Conservation (phyloP, 1,139 yeast species). For the Geotrichum australiense region DNA sequence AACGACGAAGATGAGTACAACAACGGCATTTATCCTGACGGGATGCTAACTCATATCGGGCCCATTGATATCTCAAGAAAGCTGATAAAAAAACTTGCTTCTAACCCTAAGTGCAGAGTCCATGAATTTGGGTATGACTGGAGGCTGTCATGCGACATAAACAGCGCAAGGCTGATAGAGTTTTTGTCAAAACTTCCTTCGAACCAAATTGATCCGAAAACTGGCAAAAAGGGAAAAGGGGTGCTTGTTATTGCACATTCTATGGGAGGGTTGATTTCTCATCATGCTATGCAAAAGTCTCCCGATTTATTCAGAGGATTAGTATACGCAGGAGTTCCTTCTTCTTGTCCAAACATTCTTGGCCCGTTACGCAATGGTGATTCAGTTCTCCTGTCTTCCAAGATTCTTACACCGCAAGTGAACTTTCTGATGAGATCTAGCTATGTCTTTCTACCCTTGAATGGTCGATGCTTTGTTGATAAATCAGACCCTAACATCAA, state of each 20-base stretch:
- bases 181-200: conserved; percentile 43
- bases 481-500: conserved; percentile 45
- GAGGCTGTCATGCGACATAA: conserved; percentile 64
- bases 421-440: conserved; percentile 87
- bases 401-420: conserved; percentile 68
- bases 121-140: conserved; percentile 86
- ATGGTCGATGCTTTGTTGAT: conserved; percentile 68
- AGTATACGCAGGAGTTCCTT: conserved; percentile 76
- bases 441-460: conserved; percentile 65
- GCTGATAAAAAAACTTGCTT: conserved; percentile 47
- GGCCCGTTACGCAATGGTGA: conserved; percentile 86
- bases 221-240: conserved; percentile 39
- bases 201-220: conserved; percentile 23
- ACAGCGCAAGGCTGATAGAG: conserved; percentile 44
- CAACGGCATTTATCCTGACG: conserved; percentile 59
- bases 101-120: conserved; percentile 56
- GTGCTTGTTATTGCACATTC: conserved; percentile 77
- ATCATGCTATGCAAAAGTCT: conserved; percentile 61
- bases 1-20: conserved; percentile 50
- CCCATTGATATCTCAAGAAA: conserved; percentile 74
- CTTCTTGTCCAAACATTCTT: conserved; percentile 74
- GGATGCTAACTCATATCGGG: conserved; percentile 74
- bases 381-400: conserved; percentile 65
- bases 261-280: conserved; percentile 88
- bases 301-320: conserved; percentile 67